Evolutionary conservation across 352 stramenopile species (phyloP).

Genomic region (Globisporangium perplexum): DNA sequence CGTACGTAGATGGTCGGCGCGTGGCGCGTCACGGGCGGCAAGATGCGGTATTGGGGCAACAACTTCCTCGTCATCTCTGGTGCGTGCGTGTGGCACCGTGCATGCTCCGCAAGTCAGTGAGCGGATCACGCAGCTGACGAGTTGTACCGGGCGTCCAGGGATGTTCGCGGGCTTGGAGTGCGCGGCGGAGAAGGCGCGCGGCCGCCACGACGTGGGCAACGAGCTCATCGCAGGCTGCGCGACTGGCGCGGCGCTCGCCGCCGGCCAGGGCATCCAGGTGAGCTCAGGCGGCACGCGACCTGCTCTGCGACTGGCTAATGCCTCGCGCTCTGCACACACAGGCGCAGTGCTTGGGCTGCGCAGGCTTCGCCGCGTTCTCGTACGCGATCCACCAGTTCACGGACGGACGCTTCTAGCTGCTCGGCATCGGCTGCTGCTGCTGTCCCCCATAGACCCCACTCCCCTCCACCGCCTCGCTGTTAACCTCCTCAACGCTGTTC

Average conservation of each 20-base stretch:
- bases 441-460: not conserved
- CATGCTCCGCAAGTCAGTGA: too few relatives aligned
- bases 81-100: too few relatives aligned
- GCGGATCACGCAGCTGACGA: not conserved
- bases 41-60: slow-evolving; percentile 82
- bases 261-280: slow-evolving; percentile 87
- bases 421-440: too few relatives aligned
- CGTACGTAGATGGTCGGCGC: slow-evolving; percentile 43
- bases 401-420: slow-evolving; percentile 53
- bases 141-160: slow-evolving; percentile 28
- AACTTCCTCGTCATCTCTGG: slow-evolving; percentile 86
- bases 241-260: slow-evolving; percentile 92
- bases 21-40: slow-evolving; percentile 63
- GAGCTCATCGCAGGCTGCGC: slow-evolving; percentile 91
- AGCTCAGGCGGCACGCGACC: not conserved
- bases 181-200: slow-evolving; percentile 90
- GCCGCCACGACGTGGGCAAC: slow-evolving; percentile 94
- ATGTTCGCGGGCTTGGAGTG: slow-evolving; percentile 96
- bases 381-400: slow-evolving; percentile 89
- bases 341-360: slow-evolving; percentile 92
- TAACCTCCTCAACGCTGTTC: too few relatives aligned
- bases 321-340: not conserved
- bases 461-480: too few relatives aligned
- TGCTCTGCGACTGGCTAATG: not conserved
- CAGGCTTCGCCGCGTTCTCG: slow-evolving; percentile 89